Base-by-base conservation (phyloP, 1,139 yeast species). In the Yamadazyma sp. region DNA sequence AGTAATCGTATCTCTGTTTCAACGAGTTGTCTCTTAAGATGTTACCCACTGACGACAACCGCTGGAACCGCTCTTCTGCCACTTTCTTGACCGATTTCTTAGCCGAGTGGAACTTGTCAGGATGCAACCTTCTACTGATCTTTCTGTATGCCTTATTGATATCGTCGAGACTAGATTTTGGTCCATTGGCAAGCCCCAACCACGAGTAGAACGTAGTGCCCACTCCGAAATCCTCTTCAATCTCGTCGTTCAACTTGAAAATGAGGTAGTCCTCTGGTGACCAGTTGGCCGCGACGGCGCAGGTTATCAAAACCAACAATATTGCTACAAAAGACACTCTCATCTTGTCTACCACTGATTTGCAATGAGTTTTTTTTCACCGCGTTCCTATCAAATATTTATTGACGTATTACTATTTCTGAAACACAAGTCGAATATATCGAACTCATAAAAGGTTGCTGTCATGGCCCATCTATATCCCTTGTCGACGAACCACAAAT, bases 1-100 rank as follows among this genome's bases (percentile, higher is more conserved):
- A 92, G 61, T 82, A 91, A 59, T 92, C 98, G 59, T 92, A 92
- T 14, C 92, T 73, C 48, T 82, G 83, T 45, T 84, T 79, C 43
- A 77, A 73, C 8, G 78, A 71, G 36, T 77, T 75, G 42, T 71
- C 75, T 45, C 89, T 69, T 43, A 91, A 73, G 41, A 89, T 82
- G 53, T 84, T 78, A 34, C 88, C 84, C 15, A 87, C 88, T 23
- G 80, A 62, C 17, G 92, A 85, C 36, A 91, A 72, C 30, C 92
- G 66, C 48, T 89, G 86, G 58, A 83, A 91, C 37, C 85, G 73
- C 43, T 73, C 77, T 52, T 74, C 80, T 2, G 77, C 79, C 24
- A 51, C 46, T 49, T 66, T 69, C 51, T 59, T 79, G 64, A 41
- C 73, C 53, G 44, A 73, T 64, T 43, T 69, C 52, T 59, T 48